Percentiles rank a stretch among this genome's conserved stretches.
Conservation (phyloP, 768 basidiomycete species). For the Lentinula detonsa region DNA sequence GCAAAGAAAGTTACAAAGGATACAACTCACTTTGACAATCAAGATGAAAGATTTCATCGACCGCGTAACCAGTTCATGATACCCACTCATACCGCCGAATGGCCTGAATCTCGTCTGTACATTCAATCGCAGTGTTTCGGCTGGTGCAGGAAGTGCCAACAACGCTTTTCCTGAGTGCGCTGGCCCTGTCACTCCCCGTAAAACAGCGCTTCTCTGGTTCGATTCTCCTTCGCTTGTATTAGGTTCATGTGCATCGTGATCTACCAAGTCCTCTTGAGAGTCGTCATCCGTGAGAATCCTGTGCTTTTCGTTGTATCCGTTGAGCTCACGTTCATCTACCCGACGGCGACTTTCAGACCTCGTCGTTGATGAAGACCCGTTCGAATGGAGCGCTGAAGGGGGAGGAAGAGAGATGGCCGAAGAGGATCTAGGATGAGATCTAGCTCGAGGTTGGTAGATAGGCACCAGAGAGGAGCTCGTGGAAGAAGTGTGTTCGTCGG, state of each 20-base stretch:
- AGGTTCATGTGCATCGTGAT: neutral
- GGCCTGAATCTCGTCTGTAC: neutral
- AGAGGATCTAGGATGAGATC: neutral
- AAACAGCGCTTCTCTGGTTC: neutral
- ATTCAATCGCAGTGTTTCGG: neutral
- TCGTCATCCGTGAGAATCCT: neutral
- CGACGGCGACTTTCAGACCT: neutral
- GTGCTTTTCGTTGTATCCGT: neutral
- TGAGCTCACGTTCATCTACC: neutral
- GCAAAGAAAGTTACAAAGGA: neutral
- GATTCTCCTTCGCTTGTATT: neutral
- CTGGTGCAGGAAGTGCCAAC: slow-evolving; percentile 1
- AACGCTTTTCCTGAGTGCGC: neutral
- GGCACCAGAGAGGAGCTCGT: neutral
- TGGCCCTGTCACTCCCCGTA: too few relatives aligned
- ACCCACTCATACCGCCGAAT: neutral
- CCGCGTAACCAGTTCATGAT: slow-evolving; percentile 10
- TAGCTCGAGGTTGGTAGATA: neutral
- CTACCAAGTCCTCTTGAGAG: neutral
- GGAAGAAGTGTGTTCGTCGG: neutral
- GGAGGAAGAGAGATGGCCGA: neutral
- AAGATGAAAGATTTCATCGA: slow-evolving; percentile 21
- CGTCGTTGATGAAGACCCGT: neutral
- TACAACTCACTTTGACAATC: slow-evolving; percentile 18
- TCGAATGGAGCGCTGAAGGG: neutral